Evolutionary conservation across 441 rosid genomes (phyloP), one percentile per base, ranked within the genome.

Genomic region (Pelargonium citronellum): DNA sequence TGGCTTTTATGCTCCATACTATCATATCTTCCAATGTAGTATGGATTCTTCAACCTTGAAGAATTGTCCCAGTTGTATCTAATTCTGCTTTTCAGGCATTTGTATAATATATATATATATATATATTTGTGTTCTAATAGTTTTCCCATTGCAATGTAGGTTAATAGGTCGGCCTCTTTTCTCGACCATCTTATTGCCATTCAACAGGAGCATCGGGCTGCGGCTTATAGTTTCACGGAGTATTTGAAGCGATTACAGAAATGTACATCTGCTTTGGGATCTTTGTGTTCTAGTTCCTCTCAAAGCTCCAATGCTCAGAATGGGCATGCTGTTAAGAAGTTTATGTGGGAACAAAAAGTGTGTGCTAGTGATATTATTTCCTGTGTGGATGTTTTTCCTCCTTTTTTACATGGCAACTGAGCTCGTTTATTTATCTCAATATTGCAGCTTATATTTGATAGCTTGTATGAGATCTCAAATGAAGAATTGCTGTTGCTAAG

Each of bases 261-360:
- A 67, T 81, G 73, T 78, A 75, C 81, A 68, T 78, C 79, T 71
- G 75, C 84, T 47, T 67, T 88, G 67, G 79, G 67, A 43, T 84
- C 74, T 68, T 75, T 85, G 64, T 82, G 77, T 73, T 75, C 81
- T 20, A 81, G 63, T 60, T 78, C 77, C 74, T 9, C 68, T 58
- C 74, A 34, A 46, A 84, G 79, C 75, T 74, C 79, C 71, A 84
- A 89, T 69, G 83, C 86, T 60, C 73, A 67, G 73, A 85, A 85
- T 74, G 91, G 90, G 67, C 71, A 69, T 74, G 76, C 84, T 51
- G 76, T 83, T 73, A 67, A 84, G 49, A 79, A 79, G 64, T 85
- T 91, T 79, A 57, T 92, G 85, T 89, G 95, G 96, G 86, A 69
- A 77, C 96, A 95, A 72, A 95, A 95, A 91, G 99, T 88, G 70